A percentile compares a stretch with the other conserved stretches of the same genome.
Conservation (phyloP, 345 rosid genomes). For the Euphorbia pulcherrima region DNA sequence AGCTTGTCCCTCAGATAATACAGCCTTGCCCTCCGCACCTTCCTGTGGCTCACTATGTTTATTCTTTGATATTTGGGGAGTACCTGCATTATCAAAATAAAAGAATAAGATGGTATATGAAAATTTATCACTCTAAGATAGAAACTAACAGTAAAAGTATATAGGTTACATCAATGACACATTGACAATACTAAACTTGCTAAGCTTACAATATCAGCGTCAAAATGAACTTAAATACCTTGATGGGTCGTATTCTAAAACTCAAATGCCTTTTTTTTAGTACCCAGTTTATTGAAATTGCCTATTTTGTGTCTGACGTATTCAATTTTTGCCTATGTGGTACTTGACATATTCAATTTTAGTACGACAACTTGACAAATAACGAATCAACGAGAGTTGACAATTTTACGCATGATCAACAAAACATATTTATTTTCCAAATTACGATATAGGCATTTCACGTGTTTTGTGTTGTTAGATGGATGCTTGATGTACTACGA, state of each 20-base stretch:
- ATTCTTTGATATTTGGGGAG: conserved; percentile 77
- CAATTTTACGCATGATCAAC: too few species aligned
- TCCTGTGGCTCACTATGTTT: conserved; percentile 56
- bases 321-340: too few species aligned
- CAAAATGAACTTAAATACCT: not conserved
- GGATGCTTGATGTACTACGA: too few species aligned
- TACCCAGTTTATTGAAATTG: too few species aligned
- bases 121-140: not conserved
- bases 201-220: not conserved
- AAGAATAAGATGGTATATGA: conserved; percentile 2
- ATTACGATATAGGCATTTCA: too few species aligned
- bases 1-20: conserved; percentile 88
- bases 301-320: too few species aligned
- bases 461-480: too few species aligned
- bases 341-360: too few species aligned
- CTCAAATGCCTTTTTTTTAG: too few species aligned
- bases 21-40: conserved; percentile 82
- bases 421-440: too few species aligned
- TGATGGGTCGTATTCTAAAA: not conserved
- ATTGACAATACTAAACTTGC: not conserved
- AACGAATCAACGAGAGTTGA: too few species aligned
- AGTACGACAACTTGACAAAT: too few species aligned
- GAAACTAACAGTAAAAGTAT: not conserved
- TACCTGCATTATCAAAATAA: conserved; percentile 38
- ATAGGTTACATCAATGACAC: not conserved